Evolutionary conservation across 192 early-diverging fungal genomes (phyloP).

Genomic region (Coemansia umbellata): DNA sequence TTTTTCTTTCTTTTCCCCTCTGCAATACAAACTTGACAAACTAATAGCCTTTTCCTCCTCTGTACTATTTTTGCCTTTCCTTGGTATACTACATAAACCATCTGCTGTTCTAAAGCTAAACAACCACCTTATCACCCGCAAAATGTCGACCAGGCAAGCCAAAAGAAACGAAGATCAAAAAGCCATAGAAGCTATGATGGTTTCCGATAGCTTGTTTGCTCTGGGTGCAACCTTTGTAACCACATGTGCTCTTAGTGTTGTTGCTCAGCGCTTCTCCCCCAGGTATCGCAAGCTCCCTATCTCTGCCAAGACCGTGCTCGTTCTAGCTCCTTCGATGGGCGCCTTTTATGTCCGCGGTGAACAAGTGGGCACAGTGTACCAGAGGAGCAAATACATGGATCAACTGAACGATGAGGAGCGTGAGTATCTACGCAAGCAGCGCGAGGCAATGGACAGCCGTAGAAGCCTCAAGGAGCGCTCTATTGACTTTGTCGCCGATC

Average conservation of each 20-base stretch:
- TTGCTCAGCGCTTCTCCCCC: conserved; percentile 27
- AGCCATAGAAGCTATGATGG: conserved; percentile 26
- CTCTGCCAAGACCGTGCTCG: conserved; percentile 46
- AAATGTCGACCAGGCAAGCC: conserved; percentile 25
- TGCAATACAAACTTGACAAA: too few relatives aligned
- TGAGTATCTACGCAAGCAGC: conserved; percentile 1
- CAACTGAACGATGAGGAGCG: conserved; percentile 29
- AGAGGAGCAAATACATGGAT: conserved; percentile 24
- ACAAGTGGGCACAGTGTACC: conserved; percentile 37
- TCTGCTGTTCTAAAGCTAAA: not conserved
- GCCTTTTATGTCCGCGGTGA: conserved; percentile 50
- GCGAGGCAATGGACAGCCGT: conserved; percentile 8
- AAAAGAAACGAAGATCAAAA: conserved; percentile 16
- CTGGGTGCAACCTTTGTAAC: conserved; percentile 23
- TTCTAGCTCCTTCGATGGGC: conserved; percentile 42
- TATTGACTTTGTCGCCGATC: conserved; percentile 25
- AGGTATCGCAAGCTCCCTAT: conserved; percentile 38
- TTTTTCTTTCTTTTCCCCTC: not conserved
- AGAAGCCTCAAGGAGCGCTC: conserved; percentile 11
- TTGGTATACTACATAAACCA: not conserved
- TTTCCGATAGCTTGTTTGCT: conserved; percentile 39
- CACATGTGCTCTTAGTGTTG: conserved; percentile 22
- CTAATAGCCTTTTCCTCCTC: too few relatives aligned
- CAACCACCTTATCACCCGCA: not conserved
- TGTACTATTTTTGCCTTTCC: not conserved